Conservation (phyloP, 2,329 filamentous ascomycete species). For the Claviceps fusiformis region DNA sequence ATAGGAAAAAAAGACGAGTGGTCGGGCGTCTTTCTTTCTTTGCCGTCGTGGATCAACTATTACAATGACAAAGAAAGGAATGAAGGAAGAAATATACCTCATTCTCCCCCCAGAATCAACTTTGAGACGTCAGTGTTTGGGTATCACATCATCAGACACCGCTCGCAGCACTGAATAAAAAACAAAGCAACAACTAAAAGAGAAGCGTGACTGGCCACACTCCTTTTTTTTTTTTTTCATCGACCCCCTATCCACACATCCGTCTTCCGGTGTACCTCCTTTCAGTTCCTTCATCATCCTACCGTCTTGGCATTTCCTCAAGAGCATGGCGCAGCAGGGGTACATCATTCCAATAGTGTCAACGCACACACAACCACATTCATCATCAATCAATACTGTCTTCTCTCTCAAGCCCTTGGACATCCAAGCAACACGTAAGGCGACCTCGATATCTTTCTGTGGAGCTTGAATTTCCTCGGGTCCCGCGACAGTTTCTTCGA, state of each 20-base stretch:
- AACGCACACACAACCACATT: neutral
- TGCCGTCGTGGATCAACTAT: neutral
- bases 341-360: slow-evolving; percentile 8
- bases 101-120: neutral
- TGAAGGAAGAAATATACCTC: neutral
- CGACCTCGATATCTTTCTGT: neutral
- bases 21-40: neutral
- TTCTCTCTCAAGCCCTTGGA: slow-evolving; percentile 45
- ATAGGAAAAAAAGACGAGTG: neutral
- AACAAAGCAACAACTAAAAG: slow-evolving; percentile 1
- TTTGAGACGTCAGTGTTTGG: neutral
- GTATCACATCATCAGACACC: neutral
- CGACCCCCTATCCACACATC: too few species aligned
- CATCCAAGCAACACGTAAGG: slow-evolving; percentile 2
- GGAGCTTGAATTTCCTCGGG: slow-evolving; percentile 8
- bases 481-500: slow-evolving; percentile 32
- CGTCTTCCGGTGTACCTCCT: neutral
- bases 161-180: neutral
- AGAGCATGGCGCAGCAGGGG: slow-evolving; percentile 6
- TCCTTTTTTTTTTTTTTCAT: neutral
- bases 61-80: neutral
- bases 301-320: neutral
- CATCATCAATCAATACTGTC: slow-evolving; percentile 36
- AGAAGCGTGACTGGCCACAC: slow-evolving; percentile 4
- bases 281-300: neutral